A percentile compares a stretch with the other conserved stretches of the same genome.
Conservation (phyloP, 768 basidiomycete species). For the Termitomyces sp. region DNA sequence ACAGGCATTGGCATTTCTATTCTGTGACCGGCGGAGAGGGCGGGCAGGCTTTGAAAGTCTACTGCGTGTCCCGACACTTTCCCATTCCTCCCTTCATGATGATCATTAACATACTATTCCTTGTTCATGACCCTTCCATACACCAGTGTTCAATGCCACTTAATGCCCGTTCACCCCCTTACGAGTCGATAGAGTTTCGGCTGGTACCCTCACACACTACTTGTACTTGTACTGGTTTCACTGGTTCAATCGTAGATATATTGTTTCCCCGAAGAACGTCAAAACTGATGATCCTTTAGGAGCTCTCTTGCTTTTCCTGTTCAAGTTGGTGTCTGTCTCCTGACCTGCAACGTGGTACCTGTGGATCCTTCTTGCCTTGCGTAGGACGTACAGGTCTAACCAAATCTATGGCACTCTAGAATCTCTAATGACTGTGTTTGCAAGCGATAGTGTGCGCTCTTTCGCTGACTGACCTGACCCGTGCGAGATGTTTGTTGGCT, state of each 20-base stretch:
- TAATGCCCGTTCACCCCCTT: background rate
- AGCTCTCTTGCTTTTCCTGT: background rate
- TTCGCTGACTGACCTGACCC: background rate
- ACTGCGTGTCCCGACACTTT: background rate
- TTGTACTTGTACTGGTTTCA: background rate
- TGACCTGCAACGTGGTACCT: background rate
- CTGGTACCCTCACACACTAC: background rate
- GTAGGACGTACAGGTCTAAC: background rate
- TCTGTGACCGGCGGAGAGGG: conserved; percentile 4
- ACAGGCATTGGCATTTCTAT: background rate
- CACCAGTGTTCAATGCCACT: conserved; percentile 4
- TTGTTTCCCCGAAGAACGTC: background rate
- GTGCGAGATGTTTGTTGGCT: background rate
- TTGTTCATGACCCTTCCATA: conserved; percentile 3
- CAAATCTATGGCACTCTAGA: background rate
- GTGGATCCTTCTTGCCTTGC: background rate
- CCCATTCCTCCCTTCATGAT: conserved; percentile 6
- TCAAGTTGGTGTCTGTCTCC: background rate
- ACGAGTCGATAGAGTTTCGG: conserved; percentile 1
- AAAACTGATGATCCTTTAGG: background rate
- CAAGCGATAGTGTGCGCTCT: background rate
- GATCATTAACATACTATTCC: background rate
- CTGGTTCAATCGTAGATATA: background rate
- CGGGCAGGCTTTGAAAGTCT: conserved; percentile 11
- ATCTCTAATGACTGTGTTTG: background rate